Conservation (phyloP, 345 rosid species). For the Melaleuca quinquenervia region DNA sequence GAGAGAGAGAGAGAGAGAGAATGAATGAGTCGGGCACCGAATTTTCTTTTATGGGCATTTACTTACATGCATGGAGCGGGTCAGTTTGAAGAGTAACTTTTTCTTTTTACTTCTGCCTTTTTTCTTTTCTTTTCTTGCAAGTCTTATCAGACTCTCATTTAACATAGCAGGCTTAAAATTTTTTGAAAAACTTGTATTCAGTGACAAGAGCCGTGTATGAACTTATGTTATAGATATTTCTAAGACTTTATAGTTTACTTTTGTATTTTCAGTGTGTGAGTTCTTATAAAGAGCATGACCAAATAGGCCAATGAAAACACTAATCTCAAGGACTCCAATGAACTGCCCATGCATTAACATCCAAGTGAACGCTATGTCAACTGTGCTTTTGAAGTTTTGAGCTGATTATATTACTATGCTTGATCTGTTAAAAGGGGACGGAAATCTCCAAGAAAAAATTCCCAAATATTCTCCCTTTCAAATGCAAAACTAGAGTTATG, state of each 20-base stretch:
- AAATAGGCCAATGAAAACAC: neutral
- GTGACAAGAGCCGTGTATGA: neutral
- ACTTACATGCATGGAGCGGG: neutral
- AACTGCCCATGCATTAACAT: neutral
- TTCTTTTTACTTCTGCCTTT: neutral
- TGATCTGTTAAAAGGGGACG: neutral
- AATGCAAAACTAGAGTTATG: neutral
- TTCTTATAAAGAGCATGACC: neutral
- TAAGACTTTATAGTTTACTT: neutral
- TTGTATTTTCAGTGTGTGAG: neutral
- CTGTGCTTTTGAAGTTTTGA: neutral
- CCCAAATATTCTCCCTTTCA: neutral
- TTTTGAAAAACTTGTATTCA: neutral
- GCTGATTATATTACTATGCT: neutral
- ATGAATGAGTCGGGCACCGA: neutral
- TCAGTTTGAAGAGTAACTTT: neutral
- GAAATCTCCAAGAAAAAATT: neutral
- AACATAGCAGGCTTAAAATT: neutral
- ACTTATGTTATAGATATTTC: neutral
- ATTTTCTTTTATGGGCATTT: neutral
- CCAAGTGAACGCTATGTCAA: neutral
- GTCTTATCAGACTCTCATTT: neutral
- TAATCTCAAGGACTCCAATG: neutral
- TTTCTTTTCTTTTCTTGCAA: neutral
- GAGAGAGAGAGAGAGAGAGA: neutral